phyloP scores from a whole-genome alignment of 1,284 basidiomycete genomes.

The Anthracocystis setariae region DNA sequence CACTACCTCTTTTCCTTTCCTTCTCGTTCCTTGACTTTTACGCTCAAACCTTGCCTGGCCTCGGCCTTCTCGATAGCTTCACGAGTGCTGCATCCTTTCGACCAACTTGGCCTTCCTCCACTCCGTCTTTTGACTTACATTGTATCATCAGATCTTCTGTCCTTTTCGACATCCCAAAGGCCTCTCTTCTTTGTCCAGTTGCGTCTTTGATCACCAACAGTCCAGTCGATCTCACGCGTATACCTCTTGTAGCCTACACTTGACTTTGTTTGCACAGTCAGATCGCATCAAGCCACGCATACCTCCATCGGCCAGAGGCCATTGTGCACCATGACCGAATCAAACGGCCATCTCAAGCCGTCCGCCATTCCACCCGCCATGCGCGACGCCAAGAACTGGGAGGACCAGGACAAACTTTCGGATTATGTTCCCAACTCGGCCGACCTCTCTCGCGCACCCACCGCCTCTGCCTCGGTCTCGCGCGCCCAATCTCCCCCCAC shows the following conservation, averaged over 20 bases:
- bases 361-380: slow-evolving; percentile 34
- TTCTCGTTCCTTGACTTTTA: not conserved
- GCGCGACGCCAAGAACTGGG: slow-evolving; percentile 48
- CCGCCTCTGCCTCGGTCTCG: slow-evolving; percentile 48
- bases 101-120: no score
- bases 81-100: no score
- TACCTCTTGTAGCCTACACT: no score
- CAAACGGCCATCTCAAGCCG: slow-evolving; percentile 42
- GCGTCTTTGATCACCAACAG: not conserved
- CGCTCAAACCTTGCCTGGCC: no score
- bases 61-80: no score
- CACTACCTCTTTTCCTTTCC: not conserved
- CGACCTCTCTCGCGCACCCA: slow-evolving; percentile 53
- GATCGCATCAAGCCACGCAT: not conserved
- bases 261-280: no score
- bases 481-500: slow-evolving; percentile 37
- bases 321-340: slow-evolving; percentile 13
- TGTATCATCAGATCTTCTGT: no score
- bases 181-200: no score
- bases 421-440: slow-evolving; percentile 55
- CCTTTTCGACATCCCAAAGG: no score
- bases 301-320: not conserved
- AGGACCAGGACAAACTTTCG: slow-evolving; percentile 61
- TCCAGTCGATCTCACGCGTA: not conserved
- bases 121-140: no score